Evolutionary conservation across 352 stramenopile genomes (phyloP), one percentile per base, ranked within the genome.

Genomic region (Albugo candida): DNA sequence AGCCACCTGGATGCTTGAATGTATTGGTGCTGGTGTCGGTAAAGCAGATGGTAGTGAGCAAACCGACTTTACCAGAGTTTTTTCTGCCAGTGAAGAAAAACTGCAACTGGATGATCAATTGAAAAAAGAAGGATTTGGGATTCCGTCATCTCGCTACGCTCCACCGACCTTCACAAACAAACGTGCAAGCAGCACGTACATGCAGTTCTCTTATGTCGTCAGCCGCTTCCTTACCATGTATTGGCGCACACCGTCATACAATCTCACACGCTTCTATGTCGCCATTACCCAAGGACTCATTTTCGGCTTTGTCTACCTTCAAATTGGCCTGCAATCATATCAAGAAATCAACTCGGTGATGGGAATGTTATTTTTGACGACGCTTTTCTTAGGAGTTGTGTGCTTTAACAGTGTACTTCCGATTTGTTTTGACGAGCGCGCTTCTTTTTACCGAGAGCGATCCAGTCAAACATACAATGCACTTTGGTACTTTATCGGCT

Each of bases 361-460:
- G 14, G 67, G 71, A n/a, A 51, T 88, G 0, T 81, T 92, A 36
- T 94, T 89, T 55, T 70, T 83, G 6, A 72, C 69, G 10, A 75
- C 78, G 14, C 58, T 75, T 42, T 92, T 94, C 49, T 64, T 84
- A 37, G 62, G 66, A 20, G 62, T 91, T 20, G 67, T 70, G 13
- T 65, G 63, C 24, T 76, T 88, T 39, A 53, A 83, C 19, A 72
- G 65, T 2, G 62, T 81, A 2, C 44, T 94, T 6, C 67, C 77
- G 6, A 52, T 93, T 3, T 73, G 84, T 36, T 70, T 83, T 55
- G 56, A 63, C 24, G 67, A 84, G 47, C 60, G 80, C 21, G 45
- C n/a, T 27, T 78, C 78, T 36, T 96, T 80, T 49, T 95, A 96
- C 64, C 61, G 81, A 6, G 83, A 96, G 53, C 72, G 85, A 40